A percentile compares a stretch with the other conserved stretches of the same genome.
These are phyloP conservation scores for Picochlorum sp. DNA, from an alignment of 139 green algal species.

Conservation along the genomic window DNA sequence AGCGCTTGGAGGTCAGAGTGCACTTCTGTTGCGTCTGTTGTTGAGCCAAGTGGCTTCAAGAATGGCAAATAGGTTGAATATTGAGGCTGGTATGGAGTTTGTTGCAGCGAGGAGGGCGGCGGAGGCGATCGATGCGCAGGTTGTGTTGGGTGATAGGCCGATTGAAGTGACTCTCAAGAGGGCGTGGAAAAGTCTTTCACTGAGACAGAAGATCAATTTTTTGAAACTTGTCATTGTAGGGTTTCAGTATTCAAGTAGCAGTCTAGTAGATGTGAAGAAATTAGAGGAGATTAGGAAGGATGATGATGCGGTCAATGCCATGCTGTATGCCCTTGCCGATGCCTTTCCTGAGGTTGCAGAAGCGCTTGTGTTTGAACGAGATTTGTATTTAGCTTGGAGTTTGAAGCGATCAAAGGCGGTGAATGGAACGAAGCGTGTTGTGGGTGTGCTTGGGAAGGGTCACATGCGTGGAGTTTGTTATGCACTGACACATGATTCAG, in stretches of 20 bases:
- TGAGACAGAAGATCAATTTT: conserved; percentile 26
- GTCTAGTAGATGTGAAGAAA: background rate
- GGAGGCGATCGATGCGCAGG: conserved; percentile 39
- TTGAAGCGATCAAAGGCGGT: conserved; percentile 67
- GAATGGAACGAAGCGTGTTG: conserved; percentile 43
- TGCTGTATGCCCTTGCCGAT: conserved; percentile 13
- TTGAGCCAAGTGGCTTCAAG: conserved; percentile 22
- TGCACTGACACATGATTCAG: conserved; percentile 28
- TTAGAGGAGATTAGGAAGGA: conserved; percentile 11
- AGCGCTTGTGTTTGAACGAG: conserved; percentile 54
- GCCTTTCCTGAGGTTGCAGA: conserved; percentile 3
- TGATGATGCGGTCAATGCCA: conserved; percentile 36
- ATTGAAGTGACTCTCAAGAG: conserved; percentile 75
- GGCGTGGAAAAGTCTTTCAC: conserved; percentile 51
- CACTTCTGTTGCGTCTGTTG: conserved; percentile 55
- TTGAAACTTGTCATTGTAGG: background rate
- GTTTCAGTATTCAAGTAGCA: background rate
- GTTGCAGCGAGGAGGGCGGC: conserved; percentile 41
- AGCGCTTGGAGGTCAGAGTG: conserved; percentile 47
- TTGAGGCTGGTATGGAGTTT: conserved; percentile 52
- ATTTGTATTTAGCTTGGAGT: conserved; percentile 68
- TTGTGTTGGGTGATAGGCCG: conserved; percentile 78
- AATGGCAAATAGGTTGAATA: conserved; percentile 23
- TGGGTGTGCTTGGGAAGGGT: conserved; percentile 66
- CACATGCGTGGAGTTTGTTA: conserved; percentile 56